phyloP scores from a whole-genome alignment of 257 asterid genomes.

The Parsonsia alboflavescens region DNA sequence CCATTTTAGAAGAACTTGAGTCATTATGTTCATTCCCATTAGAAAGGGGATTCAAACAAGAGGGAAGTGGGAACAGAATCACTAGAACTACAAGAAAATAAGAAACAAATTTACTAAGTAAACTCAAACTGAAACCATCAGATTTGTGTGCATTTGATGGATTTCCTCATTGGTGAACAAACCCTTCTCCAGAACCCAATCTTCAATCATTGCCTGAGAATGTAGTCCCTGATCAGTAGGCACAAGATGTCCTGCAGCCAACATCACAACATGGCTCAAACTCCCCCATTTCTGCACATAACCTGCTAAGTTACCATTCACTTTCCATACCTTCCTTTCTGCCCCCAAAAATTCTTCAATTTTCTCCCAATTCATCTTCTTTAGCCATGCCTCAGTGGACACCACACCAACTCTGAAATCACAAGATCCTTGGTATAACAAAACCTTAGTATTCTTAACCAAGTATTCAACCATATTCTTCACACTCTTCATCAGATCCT shows the following conservation, averaged over 20 bases:
- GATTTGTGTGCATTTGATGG: slow-evolving; percentile 11
- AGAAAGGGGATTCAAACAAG: too few species aligned
- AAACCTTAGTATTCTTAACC: slow-evolving; percentile 50
- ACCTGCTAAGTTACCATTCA: slow-evolving; percentile 55
- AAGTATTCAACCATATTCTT: slow-evolving; percentile 56
- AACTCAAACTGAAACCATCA: slow-evolving; percentile 14
- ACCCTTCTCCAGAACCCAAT: slow-evolving; percentile 68
- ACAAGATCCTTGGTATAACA: slow-evolving; percentile 67
- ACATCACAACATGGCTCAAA: slow-evolving; percentile 56
- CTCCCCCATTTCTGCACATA: slow-evolving; percentile 62
- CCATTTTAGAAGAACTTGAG: too few species aligned
- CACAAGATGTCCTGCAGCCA: slow-evolving; percentile 81
- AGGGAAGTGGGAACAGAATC: not conserved
- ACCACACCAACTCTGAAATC: slow-evolving; percentile 64
- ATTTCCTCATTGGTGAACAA: slow-evolving; percentile 32
- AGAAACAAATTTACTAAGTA: not conserved
- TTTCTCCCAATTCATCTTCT: slow-evolving; percentile 62
- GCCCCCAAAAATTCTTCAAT: slow-evolving; percentile 43
- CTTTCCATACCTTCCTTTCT: slow-evolving; percentile 61
- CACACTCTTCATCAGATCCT: slow-evolving; percentile 78
- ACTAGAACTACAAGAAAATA: not conserved
- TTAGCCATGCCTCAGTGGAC: slow-evolving; percentile 63
- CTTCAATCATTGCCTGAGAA: slow-evolving; percentile 68
- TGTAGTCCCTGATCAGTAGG: slow-evolving; percentile 71
- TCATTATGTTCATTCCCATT: too few species aligned